These are phyloP conservation scores for Perkinsus olseni DNA, from an alignment of 169 alveolate genomes.

Conservation along the genomic window DNA sequence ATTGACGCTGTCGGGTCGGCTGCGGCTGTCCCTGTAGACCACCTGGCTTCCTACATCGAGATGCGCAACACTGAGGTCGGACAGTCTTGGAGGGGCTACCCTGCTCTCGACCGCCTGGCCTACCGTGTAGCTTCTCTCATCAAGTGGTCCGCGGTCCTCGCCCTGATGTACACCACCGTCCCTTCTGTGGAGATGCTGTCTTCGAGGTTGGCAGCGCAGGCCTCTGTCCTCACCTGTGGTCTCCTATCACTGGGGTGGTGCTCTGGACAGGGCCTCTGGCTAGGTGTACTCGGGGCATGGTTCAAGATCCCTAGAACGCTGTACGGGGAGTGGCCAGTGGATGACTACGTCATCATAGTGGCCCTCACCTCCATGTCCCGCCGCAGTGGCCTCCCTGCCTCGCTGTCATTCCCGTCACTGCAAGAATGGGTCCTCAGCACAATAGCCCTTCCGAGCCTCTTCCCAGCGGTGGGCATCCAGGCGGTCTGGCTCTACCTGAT, in stretches of 20 bases:
- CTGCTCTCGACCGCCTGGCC: background rate
- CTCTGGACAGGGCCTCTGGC: background rate
- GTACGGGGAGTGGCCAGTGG: background rate
- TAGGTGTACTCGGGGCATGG: background rate
- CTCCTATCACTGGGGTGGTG: background rate
- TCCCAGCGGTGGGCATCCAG: background rate
- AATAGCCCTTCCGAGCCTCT: background rate
- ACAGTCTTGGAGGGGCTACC: background rate
- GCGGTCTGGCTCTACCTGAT: background rate
- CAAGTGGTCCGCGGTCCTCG: background rate
- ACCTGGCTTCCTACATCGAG: background rate
- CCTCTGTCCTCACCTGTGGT: background rate
- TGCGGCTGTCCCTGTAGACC: background rate
- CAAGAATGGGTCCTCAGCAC: background rate
- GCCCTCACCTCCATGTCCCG: background rate
- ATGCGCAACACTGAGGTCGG: background rate
- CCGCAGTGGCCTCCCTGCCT: background rate
- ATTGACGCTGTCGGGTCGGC: background rate
- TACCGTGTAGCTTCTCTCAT: background rate
- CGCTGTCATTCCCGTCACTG: background rate
- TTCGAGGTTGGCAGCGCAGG: background rate
- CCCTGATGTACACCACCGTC: background rate
- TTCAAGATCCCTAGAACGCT: background rate
- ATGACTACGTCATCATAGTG: background rate
- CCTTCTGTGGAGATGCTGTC: background rate